Evolutionary conservation across 306 rosid genomes (phyloP), one percentile per base, ranked within the genome.

Genomic region (Trichosanthes truncata): DNA sequence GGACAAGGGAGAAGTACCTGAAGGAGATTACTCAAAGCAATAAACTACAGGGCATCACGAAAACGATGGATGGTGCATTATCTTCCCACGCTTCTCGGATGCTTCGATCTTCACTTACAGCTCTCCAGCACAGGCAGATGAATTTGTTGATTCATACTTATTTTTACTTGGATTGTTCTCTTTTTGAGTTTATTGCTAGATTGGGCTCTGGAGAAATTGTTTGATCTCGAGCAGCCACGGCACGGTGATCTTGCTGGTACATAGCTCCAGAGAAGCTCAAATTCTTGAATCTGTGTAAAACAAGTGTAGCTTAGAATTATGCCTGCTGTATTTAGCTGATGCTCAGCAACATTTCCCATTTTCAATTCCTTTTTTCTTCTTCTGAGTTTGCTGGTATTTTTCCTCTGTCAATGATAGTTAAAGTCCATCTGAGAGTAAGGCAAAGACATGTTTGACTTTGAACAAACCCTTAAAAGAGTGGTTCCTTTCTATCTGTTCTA

Each of bases 71-170:
- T 82, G 74, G 77, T 80, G 36, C 78, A 49, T 51, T 82, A 35
- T 61, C 72, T 81, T 82, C 85, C 79, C 79, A 33, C 56, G 81
- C 66, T 80, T 87, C 12, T 82, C 67, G 62, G 57, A 59, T 85
- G 78, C 78, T 73, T 31, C 56, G 35, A 81, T 76, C 86, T 83
- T 76, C 69, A 52, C 78, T 86, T 60, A 13, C 63, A 76, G 82
- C 84, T 79, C 67, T 17, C 79, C 77, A 82, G 57, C 55, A 83
- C 82, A 71, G 74, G 82, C 69, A 65, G 87, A 85, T 86, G 89
- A 82, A 89, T 87, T 89, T 86, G 91, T 87, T 91, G 35, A 88
- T 87, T 89, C 91, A 78, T 89, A 88, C 87, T 84, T 90, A 83
- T 62, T 86, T 82, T 84, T 82, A 86, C 86, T 84, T 83, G 85